Evolutionary conservation across 106 monocot species (phyloP).

Genomic region (Posidonia australis): DNA sequence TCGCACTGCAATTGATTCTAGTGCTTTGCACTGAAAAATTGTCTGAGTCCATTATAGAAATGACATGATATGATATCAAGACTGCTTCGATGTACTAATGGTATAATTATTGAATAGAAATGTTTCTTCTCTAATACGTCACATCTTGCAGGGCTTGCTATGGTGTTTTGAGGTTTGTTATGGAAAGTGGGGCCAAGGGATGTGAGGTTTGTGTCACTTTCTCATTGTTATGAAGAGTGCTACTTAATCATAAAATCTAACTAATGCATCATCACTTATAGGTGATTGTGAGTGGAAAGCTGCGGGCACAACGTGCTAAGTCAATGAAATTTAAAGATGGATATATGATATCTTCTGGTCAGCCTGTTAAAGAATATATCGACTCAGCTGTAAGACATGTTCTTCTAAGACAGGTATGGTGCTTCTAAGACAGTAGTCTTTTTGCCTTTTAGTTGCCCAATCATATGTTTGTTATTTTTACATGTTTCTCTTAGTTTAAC

Average conservation of each 20-base stretch:
- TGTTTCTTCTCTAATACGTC: too few species aligned
- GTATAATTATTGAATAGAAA: too few species aligned
- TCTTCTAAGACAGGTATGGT: constrained; percentile 23
- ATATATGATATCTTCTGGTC: constrained; percentile 30
- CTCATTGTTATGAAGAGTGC: not conserved
- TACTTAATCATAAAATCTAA: not conserved
- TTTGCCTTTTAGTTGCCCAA: not conserved
- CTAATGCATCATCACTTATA: not conserved
- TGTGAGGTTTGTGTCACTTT: constrained; percentile 38
- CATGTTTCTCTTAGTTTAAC: too few species aligned
- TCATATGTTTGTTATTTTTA: too few species aligned
- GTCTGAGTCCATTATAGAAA: too few species aligned
- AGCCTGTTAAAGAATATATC: constrained; percentile 29
- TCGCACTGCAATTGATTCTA: too few species aligned
- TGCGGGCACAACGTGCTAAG: constrained; percentile 26
- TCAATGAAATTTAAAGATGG: constrained; percentile 34
- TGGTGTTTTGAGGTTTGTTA: constrained; percentile 75
- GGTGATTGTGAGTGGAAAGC: constrained; percentile 31
- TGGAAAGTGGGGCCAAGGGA: constrained; percentile 81
- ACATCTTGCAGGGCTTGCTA: constrained; percentile 59
- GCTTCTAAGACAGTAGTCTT: not conserved
- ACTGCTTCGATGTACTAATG: too few species aligned
- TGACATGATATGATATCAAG: too few species aligned
- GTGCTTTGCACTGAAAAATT: too few species aligned
- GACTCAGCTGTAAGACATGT: constrained; percentile 28